These are phyloP conservation scores for Astrothelium subdiscretum DNA, from an alignment of 495 filamentous ascomycete species.

Conservation along the genomic window DNA sequence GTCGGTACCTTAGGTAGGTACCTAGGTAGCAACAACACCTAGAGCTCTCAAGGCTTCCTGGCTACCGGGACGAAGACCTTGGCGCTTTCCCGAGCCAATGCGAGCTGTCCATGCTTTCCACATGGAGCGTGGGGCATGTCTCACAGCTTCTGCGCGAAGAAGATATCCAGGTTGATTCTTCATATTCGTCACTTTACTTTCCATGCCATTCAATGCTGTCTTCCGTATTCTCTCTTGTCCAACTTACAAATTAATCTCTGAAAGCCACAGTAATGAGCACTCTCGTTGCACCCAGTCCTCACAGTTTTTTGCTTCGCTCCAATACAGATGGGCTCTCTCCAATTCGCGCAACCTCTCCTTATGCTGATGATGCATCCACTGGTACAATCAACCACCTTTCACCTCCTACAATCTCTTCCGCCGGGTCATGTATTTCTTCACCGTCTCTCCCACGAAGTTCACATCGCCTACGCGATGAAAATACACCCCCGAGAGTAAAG, in stretches of 20 bases:
- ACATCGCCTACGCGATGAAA: neutral
- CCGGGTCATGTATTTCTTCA: constrained; percentile 14
- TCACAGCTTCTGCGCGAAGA: neutral
- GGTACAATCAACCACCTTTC: constrained; percentile 9
- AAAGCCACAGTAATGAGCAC: neutral
- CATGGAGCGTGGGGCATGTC: neutral
- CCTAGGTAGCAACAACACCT: neutral
- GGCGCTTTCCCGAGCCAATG: neutral
- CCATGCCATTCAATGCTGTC: neutral
- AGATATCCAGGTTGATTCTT: neutral
- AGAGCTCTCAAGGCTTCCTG: neutral
- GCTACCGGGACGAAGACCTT: neutral
- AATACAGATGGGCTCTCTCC: neutral
- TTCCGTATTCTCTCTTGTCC: neutral
- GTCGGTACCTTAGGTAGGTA: neutral
- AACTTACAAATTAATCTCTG: neutral
- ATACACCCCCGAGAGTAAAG: constrained; percentile 2
- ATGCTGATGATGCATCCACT: constrained; percentile 1
- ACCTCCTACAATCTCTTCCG: constrained; percentile 14
- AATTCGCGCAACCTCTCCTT: neutral
- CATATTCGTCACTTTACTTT: neutral
- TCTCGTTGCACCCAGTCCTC: neutral
- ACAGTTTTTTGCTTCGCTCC: neutral
- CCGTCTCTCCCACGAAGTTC: constrained; percentile 5
- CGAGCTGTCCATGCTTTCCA: neutral